phyloP scores from a whole-genome alignment of 129 eudicot genomes.

The Flaveria bidentis region DNA sequence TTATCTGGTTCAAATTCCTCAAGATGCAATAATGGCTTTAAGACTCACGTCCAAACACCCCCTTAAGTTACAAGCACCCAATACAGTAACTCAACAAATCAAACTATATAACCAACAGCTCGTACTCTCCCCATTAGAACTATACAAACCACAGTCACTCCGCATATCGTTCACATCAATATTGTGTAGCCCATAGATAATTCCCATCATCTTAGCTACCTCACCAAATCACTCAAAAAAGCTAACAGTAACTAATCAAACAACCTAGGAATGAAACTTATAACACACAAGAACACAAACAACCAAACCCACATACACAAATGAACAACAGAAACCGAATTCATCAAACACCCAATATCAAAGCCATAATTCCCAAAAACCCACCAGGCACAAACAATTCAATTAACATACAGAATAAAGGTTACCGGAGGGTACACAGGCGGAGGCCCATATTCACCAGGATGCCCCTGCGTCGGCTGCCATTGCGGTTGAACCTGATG shows the following conservation, averaged over 20 bases:
- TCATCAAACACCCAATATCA: not conserved
- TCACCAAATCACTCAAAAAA: not conserved
- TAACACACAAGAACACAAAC: not conserved
- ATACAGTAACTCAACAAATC: too few species aligned
- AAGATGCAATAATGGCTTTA: constrained; percentile 1
- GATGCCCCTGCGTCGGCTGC: constrained; percentile 38
- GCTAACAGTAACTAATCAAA: not conserved
- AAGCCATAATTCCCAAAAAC: constrained; percentile 15
- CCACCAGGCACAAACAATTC: not conserved
- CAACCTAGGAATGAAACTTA: not conserved
- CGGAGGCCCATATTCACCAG: constrained; percentile 30
- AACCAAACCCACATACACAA: not conserved
- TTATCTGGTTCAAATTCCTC: not conserved
- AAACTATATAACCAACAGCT: not conserved
- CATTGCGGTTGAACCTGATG: constrained; percentile 27
- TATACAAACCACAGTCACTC: not conserved
- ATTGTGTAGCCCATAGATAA: not conserved
- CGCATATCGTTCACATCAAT: not conserved
- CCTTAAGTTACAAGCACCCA: not conserved
- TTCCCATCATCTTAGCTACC: not conserved
- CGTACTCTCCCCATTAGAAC: not conserved
- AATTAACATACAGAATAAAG: not conserved
- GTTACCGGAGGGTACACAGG: constrained; percentile 14
- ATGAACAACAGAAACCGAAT: not conserved
- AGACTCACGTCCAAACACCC: constrained; percentile 1